Evolutionary conservation across 768 basidiomycete species (phyloP), one percentile per base, ranked within the genome.

Genomic region (Xanthoconium purpureum): DNA sequence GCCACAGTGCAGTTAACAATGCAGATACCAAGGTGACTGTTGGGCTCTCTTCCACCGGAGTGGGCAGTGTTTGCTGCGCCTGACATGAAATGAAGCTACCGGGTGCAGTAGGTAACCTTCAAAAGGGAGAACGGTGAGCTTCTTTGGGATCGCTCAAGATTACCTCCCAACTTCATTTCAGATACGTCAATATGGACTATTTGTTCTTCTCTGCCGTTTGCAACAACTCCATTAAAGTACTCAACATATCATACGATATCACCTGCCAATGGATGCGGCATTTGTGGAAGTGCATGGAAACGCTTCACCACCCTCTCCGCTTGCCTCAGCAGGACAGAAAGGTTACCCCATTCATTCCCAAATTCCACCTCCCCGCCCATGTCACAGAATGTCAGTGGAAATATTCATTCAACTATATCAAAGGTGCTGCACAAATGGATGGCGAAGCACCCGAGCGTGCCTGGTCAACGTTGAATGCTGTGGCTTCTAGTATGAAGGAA

Each of bases 401-500:
- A 3, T 77, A 63, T 45, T 73, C 66, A 2, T 58, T 79, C 14
- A 73, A 71, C 24, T 70, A 67, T 46, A 50, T 57, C 24, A 29
- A 35, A 3, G 47, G 53, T 6, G 43, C 7, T 1, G 47, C 8
- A 0, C 10, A 43, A 3, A 58, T 53, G 0, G 47, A 55, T 35
- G 57, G 77, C 0, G 75, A 80, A 47, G 73, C 64, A 1, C 63
- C 75, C 0, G 79, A 81, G 43, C 60, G 60, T 0, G 61, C 54
- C 0, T 80, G 79, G 79, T 54, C 74, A 0, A 60, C 60, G 8
- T 61, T 69, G 10, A 77, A 77, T 54, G 55, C 64, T 0, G 58
- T 24, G 24, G 24, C 24, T 2, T 24, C 24, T 24, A 24, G 24
- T 24, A 24, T 4, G 24, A 24, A 24, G 3, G 74, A 76, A 42